Conservation (phyloP, 768 basidiomycete genomes). For the Trametes cinnabarina region DNA sequence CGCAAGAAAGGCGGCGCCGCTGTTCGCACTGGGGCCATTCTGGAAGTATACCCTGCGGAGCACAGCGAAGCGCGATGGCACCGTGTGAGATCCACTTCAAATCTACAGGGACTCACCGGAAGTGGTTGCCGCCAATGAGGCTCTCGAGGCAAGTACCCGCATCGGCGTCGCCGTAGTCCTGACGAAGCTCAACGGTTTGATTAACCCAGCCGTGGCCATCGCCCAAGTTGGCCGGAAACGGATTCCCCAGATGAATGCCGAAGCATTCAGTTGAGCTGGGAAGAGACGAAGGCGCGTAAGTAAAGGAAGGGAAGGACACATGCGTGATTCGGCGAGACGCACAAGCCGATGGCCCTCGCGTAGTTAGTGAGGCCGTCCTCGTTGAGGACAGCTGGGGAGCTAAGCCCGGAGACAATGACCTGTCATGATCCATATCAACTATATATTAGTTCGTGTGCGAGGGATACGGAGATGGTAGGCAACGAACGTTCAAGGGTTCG, state of each 20-base stretch:
- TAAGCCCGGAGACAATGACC: conserved; percentile 66
- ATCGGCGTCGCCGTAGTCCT: conserved; percentile 37
- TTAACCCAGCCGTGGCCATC: conserved; percentile 47
- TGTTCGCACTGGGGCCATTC: conserved; percentile 52
- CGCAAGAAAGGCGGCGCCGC: conserved; percentile 57
- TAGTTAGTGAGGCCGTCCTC: conserved; percentile 56
- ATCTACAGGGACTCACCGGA: conserved; percentile 33
- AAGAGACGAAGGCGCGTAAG: conserved; percentile 27
- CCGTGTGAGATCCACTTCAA: not conserved
- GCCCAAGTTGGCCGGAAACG: conserved; percentile 44
- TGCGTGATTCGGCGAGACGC: conserved; percentile 21
- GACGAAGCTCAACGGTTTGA: conserved; percentile 44
- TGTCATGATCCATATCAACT: conserved; percentile 11
- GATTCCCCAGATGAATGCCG: conserved; percentile 35
- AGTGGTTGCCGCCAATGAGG: conserved; percentile 47
- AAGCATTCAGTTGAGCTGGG: conserved; percentile 43
- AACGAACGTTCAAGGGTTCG: conserved; percentile 44
- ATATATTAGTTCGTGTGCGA: not conserved
- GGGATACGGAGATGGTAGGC: not conserved
- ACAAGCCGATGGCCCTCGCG: conserved; percentile 65
- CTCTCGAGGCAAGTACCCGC: conserved; percentile 47
- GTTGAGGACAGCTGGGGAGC: conserved; percentile 56
- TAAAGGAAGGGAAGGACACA: not conserved
- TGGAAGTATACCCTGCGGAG: conserved; percentile 55
- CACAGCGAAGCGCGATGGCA: conserved; percentile 24